Evolutionary conservation across 257 asterid genomes (phyloP), one percentile per base, ranked within the genome.

Genomic region (Galeopsis tetrahit): DNA sequence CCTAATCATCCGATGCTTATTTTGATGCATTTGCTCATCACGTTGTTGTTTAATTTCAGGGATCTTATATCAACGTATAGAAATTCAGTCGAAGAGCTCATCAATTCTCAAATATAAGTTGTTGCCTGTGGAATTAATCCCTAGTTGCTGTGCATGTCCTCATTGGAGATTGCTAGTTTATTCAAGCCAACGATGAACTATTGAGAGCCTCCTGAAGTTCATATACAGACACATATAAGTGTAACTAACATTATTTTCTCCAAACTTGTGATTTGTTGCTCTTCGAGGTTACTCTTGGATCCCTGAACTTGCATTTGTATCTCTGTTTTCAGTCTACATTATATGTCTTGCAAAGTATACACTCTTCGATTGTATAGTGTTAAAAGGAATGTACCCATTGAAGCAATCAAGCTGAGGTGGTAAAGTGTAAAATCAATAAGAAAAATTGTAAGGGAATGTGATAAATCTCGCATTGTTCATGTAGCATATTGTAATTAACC

Each of bases 31-130:
- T 43, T 74, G 66, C 74, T 59, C 53, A 13, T 11, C 5, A 6
- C 7, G 38, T 55, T 63, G 63, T 32, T 62, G 55, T 68, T 57
- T 77, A 35, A 71, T 82, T 74, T 40, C 92, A 94, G 97, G 90
- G 92, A 91, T 76, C 87, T 84, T 67, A 84, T 91, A 36, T 82
- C 93, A 7, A 88, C 58, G 74, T 91, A 85, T 69, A 81, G 79
- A 82, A 86, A 57, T 42, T 85, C 92, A 5, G 89, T 94, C 35
- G 95, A 88, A 72, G 97, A 89, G 79, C 81, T 89, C 76, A 79
- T 83, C 77, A 85, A 80, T 28, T 80, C 97, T 74, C 88, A 89
- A 73, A 76, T 84, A 15, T 90, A 62, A 81, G 71, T 40, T 39
- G 58, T 38, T 57, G 65, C 48, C 1, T 7, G 38, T 28, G 21